Percentiles rank a stretch among this genome's conserved stretches.
Evolutionary conservation across 257 asterid species (phyloP).

Genomic region (Thymus quinquecostatus): DNA sequence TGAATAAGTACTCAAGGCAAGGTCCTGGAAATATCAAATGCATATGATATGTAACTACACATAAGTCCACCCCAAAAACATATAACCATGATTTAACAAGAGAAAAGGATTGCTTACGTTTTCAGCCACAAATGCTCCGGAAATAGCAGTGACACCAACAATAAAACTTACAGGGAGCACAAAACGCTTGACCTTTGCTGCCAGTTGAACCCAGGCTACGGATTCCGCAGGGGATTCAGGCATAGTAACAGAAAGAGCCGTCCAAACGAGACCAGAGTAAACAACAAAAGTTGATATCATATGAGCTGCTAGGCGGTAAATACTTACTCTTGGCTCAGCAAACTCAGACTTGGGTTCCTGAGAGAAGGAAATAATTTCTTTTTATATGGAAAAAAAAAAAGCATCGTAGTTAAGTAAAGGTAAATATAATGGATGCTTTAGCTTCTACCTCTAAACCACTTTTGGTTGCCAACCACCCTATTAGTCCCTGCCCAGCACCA

Average conservation of each 20-base stretch:
- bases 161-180: conserved; percentile 73
- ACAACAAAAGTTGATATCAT: conserved; percentile 76
- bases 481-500: conserved; percentile 89
- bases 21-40: conserved; percentile 53
- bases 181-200: conserved; percentile 75
- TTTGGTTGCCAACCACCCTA: conserved; percentile 88
- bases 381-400: neutral
- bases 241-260: conserved; percentile 83
- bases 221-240: conserved; percentile 87
- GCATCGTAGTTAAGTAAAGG: conserved; percentile 5
- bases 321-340: conserved; percentile 81
- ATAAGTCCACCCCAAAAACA: conserved; percentile 7
- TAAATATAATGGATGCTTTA: conserved; percentile 30
- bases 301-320: conserved; percentile 85
- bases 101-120: conserved; percentile 40
- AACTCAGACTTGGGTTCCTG: conserved; percentile 79
- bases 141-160: conserved; percentile 75
- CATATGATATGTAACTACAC: conserved; percentile 25
- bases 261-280: conserved; percentile 82
- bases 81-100: conserved; percentile 6
- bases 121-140: conserved; percentile 92
- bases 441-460: conserved; percentile 82
- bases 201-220: conserved; percentile 72
- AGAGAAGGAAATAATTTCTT: conserved; percentile 24
- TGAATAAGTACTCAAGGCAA: conserved; percentile 67